These are phyloP conservation scores for Ceratocystis eucalypticola DNA, from an alignment of 2,329 filamentous ascomycete species.

Conservation along the genomic window DNA sequence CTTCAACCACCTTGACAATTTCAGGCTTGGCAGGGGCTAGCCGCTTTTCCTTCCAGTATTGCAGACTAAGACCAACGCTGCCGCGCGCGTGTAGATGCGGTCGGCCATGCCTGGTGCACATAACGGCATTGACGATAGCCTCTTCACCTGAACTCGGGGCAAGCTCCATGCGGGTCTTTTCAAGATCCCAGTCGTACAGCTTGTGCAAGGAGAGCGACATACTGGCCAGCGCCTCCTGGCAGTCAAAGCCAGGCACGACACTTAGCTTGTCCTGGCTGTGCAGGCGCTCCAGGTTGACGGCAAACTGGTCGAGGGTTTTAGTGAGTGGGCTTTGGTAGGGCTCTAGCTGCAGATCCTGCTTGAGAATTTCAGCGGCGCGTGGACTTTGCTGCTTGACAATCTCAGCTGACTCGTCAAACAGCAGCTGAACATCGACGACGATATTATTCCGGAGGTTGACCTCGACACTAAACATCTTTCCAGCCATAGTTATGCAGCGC, in stretches of 20 bases:
- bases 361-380: constrained; percentile 51
- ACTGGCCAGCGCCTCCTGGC: constrained; percentile 63
- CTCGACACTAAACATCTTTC: constrained; percentile 46
- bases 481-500: constrained; percentile 42
- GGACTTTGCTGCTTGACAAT: constrained; percentile 47
- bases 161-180: constrained; percentile 32
- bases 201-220: constrained; percentile 56
- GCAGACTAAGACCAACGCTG: constrained; percentile 54
- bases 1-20: constrained; percentile 29
- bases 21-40: constrained; percentile 31
- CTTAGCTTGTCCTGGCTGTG: constrained; percentile 60
- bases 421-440: constrained; percentile 48
- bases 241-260: constrained; percentile 53
- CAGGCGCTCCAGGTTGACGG: constrained; percentile 55
- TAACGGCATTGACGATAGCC: constrained; percentile 39
- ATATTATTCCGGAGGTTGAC: constrained; percentile 48
- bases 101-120: constrained; percentile 56
- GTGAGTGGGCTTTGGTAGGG: constrained; percentile 51
- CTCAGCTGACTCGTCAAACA: constrained; percentile 46
- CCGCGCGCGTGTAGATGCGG: constrained; percentile 57
- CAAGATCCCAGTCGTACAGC: constrained; percentile 58
- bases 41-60: constrained; percentile 61
- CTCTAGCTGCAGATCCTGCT: constrained; percentile 47
- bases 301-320: constrained; percentile 57
- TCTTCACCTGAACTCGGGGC: constrained; percentile 28